Evolutionary conservation across 2,329 filamentous ascomycete genomes (phyloP), one percentile per base, ranked within the genome.

Genomic region (Cucurbitaria berberidis): DNA sequence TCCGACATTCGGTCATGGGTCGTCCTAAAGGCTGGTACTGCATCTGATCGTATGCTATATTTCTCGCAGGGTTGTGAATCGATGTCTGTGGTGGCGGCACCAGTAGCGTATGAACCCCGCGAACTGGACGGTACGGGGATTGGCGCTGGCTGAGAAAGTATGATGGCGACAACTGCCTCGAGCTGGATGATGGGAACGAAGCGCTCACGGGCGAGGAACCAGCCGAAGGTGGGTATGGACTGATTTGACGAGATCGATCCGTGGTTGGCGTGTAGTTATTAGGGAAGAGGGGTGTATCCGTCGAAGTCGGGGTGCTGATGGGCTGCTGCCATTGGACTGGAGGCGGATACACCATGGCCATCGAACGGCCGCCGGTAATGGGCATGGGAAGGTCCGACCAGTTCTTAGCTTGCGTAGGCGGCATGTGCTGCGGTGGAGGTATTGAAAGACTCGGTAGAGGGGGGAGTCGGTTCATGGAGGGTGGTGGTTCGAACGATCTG

Each of bases 71-170:
- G 42, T 78, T 77, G 43, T 93, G 88, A 58, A 96, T 83, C 7
- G 91, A 91, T 8, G 86, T 83, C 21, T 90, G 89, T 0, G 92
- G 90, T 6, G 92, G 91, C 27, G 93, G 93, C 53, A 95, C 91
- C 26, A 97, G 81, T n/a, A 98, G 84, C 0, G 91, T 96, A 63
- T 95, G 92, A 53, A 97, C 91, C 55, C 91, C 85, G 47, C 93
- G 89, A 34, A 97, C 89, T 1, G 93, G 93, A 59, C 91, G 90
- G 76, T 98, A 98, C 3, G 95, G 95, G 49, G 93, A 98, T 59
- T 90, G 88, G 51, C 95, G 86, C 72, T 96, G 91, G 68, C 90
- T 89, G 32, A 97, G 81, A 75, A 96, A 96, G 67, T 91, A 86
- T 10, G 90, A 93, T 0, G 93, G 93, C 27, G 95, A 98, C 59